Evolutionary conservation across 768 basidiomycete species (phyloP), one percentile per base, ranked within the genome.

Genomic region (Boletus speciosus): DNA sequence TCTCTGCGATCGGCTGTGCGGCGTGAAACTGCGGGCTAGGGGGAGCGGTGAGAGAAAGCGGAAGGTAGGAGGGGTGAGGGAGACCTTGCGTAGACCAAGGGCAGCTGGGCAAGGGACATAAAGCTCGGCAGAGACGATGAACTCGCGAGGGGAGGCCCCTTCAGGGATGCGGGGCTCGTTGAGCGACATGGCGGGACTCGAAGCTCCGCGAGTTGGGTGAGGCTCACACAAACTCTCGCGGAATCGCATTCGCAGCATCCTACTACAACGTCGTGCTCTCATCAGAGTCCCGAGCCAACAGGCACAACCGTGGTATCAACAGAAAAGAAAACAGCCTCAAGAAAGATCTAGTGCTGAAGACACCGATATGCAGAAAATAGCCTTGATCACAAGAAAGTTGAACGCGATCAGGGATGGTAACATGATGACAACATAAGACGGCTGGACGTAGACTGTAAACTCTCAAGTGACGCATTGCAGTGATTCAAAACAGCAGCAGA

Each of bases 121-220:
- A 25, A 90, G 71, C 60, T 88, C 83, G 9, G 78, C 81, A 47
- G 79, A 78, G 51, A 84, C 78, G 54, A 82, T 76, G 63, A 83
- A 86, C 66, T 89, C 86, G 56, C 64, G 71, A 41, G 61, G 62
- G 34, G 50, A 8, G 12, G 40, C 41, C 43, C 57, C 54, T 31
- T 53, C 54, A 15, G 43, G 27, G 47, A 48, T 54, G 52, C 11
- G 32, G 21, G 36, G 38, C 36, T 64, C 59, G 6, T 25, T 29
- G 36, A 52, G 38, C 11, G 54, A 53, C 63, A 66, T 67, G 47
- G 36, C 34, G 46, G 37, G 6, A 48, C 19, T 19, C 19, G 35
- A 37, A 54, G 47, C 36, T 16, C 15, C 15, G 35, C 5, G 15
- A 16, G 7, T 15, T 16, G 35, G 19, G 19, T 19, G 19, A 2